These are phyloP conservation scores for Lactarius vividus DNA, from an alignment of 768 basidiomycete species.

Conservation along the genomic window DNA sequence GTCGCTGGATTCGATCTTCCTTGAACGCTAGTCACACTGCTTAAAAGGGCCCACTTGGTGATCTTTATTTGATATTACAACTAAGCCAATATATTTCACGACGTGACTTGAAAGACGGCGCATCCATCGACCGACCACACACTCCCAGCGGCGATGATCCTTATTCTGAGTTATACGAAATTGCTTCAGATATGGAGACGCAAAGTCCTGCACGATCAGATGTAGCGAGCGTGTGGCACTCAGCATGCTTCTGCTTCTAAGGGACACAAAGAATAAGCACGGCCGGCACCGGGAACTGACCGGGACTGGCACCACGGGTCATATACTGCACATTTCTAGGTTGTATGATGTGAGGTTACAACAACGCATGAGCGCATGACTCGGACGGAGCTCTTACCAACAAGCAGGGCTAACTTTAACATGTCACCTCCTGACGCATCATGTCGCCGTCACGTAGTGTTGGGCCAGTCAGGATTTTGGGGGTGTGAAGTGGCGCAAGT, in stretches of 20 bases:
- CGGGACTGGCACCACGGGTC: no score
- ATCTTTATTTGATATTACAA: background rate
- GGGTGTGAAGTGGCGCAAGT: no score
- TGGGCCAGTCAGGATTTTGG: no score
- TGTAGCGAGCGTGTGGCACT: background rate
- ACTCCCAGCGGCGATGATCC: background rate
- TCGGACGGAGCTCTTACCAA: no score
- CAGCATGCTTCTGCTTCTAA: background rate
- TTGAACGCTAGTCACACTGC: background rate
- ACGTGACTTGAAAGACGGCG: background rate
- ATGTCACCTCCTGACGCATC: no score
- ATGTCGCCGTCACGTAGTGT: no score
- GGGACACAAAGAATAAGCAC: background rate
- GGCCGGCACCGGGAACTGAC: no score
- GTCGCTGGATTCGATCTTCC: conserved; percentile 37
- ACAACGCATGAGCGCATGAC: no score
- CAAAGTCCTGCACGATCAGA: background rate
- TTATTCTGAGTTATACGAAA: background rate
- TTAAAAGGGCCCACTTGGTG: background rate
- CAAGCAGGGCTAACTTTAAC: no score
- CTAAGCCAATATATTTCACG: background rate
- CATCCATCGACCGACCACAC: background rate
- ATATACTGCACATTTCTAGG: no score
- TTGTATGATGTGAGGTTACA: no score
- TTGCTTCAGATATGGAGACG: background rate